Percentiles rank a stretch among this genome's conserved stretches.
phyloP scores from a whole-genome alignment of 1,284 basidiomycete species.

The Schizophyllum commune region DNA sequence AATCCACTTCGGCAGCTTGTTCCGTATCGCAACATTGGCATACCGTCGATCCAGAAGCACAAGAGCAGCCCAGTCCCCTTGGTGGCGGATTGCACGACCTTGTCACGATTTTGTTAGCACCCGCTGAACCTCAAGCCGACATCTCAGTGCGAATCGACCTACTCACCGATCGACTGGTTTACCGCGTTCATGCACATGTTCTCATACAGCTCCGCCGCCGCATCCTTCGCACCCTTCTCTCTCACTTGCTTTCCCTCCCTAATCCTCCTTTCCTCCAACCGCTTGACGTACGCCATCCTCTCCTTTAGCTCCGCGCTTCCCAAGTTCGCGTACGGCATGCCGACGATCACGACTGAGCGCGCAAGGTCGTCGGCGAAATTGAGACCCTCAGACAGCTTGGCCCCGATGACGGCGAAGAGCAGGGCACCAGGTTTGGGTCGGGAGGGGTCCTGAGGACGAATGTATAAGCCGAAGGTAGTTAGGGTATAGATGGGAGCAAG shows the following conservation, averaged over 20 bases:
- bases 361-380: constrained; percentile 92
- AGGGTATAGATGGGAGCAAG: not conserved
- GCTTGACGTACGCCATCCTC: constrained; percentile 81
- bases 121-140: no score
- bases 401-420: constrained; percentile 91
- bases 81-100: constrained; percentile 89
- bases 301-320: constrained; percentile 88
- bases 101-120: not conserved
- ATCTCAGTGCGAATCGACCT: no score
- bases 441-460: constrained; percentile 8
- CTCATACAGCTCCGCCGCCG: constrained; percentile 80
- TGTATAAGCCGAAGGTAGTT: not conserved
- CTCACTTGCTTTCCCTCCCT: constrained; percentile 17
- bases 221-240: constrained; percentile 49
- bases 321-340: constrained; percentile 90
- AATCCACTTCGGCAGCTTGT: constrained; percentile 87
- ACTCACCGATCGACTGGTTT: constrained; percentile 91
- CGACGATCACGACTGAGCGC: constrained; percentile 83
- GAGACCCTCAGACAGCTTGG: constrained; percentile 94
- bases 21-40: constrained; percentile 52
- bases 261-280: constrained; percentile 34
- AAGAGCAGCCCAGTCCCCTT: constrained; percentile 78
- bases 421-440: constrained; percentile 57
- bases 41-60: constrained; percentile 85
- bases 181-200: constrained; percentile 96